These are phyloP conservation scores for Magnusiomyces paraingens DNA, from an alignment of 1,139 yeast species.

Conservation along the genomic window DNA sequence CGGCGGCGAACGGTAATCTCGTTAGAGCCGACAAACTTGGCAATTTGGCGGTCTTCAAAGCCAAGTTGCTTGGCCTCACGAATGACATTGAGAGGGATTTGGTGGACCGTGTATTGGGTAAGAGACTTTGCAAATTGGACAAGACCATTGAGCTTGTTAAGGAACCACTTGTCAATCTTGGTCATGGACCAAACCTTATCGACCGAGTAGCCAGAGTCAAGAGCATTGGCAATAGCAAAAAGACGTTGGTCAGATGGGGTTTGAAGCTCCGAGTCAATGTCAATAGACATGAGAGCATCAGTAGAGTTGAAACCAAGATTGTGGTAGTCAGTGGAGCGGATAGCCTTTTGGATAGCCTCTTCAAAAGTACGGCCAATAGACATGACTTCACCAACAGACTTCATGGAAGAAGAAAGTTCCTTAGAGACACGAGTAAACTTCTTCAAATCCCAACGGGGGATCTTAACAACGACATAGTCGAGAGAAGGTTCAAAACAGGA, in stretches of 20 bases:
- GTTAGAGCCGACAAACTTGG: constrained; percentile 55
- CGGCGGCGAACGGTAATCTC: constrained; percentile 69
- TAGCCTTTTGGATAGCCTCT: constrained; percentile 96
- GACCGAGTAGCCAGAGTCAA: constrained; percentile 76
- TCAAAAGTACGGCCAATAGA: constrained; percentile 97
- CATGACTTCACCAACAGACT: constrained; percentile 99
- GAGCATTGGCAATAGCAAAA: constrained; percentile 93
- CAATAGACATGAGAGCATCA: constrained; percentile 79
- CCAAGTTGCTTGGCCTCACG: constrained; percentile 93
- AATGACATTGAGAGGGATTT: constrained; percentile 53
- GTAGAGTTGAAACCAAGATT: constrained; percentile 91
- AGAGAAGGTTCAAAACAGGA: constrained; percentile 97
- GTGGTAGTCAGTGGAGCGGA: constrained; percentile 90
- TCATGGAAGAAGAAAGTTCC: constrained; percentile 93
- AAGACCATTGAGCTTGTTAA: constrained; percentile 72
- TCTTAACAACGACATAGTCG: constrained; percentile 94
- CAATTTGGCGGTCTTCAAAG: constrained; percentile 92
- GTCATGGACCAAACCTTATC: constrained; percentile 86
- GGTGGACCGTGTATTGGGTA: constrained; percentile 50
- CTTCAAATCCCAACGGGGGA: constrained; percentile 96
- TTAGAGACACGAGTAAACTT: constrained; percentile 93
- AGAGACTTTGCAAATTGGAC: constrained; percentile 63
- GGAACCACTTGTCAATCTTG: constrained; percentile 94
- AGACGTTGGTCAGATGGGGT: constrained; percentile 96
- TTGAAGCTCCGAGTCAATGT: constrained; percentile 83